Base-by-base conservation (phyloP, 257 asterid species). In the Primulina eburnea region DNA sequence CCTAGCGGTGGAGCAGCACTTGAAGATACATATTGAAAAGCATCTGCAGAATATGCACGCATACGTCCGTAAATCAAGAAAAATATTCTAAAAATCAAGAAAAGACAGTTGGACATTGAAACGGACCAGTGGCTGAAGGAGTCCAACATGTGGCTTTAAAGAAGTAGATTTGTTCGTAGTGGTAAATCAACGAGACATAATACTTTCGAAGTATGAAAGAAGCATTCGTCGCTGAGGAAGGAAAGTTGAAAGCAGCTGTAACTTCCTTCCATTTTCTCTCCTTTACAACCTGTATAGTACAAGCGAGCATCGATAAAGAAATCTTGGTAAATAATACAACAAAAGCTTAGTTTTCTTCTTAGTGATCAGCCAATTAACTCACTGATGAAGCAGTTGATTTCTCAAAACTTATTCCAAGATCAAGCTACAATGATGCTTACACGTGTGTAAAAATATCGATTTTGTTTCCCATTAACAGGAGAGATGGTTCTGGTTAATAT, bases 171-270 rank as follows among this genome's bases (percentile, higher is more conserved):
- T 88, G 95, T 64, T 90, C 97, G 37, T 86, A 93, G 80, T 93
- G 97, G 62, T 82, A 81, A 30, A 93, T 88, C 79, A 93, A 73
- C 0, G 95, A 85, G 38, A 82, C 57, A 47, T 89, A 93, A 37
- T 90, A 89, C 77, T 93, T 93, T 68, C 99, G 88, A 24, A 93
- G 91, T 72, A 93, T 79, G 21, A 82, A 93, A 7, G 97, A 90
- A 35, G 97, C 97, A 35, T 93, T 93, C 24, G 97, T 93, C 1
- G 99, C 99, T 1, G 97, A 86, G 6, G 92, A 75, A 4, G 96
- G 96, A 66, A 93, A 93, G 74, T 73, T 80, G 78, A 93, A 93
- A 74, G 71, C 84, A 4, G 82, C 70, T 2, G 90, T 87, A 26
- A 90, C 84, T 53, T 93, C 96, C 78, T 82, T 90, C 99, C 99